Percentiles rank a stretch among this genome's conserved stretches.
Conservation (phyloP, 2,329 filamentous ascomycete species). For the Blastomyces silverae region DNA sequence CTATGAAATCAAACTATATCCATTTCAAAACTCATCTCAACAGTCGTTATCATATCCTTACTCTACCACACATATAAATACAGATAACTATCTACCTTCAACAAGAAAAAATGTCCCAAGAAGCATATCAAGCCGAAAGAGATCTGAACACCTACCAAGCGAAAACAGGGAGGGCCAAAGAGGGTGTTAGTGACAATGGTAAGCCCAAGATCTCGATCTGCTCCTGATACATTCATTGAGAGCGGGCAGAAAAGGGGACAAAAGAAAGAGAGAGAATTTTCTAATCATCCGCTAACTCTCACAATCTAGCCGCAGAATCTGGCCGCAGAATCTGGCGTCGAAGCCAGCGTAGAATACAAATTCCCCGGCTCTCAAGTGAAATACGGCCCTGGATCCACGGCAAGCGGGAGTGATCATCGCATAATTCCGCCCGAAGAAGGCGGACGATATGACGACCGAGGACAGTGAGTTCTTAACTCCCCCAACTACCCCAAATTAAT, state of each 20-base stretch:
- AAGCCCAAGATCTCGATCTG: slow-evolving; percentile 19
- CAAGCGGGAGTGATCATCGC: slow-evolving; percentile 35
- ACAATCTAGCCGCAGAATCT: slow-evolving; percentile 34
- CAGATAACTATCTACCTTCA: no score
- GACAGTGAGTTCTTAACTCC: slow-evolving; percentile 28
- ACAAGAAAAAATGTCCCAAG: slow-evolving; percentile 22
- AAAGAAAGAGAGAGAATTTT: slow-evolving; percentile 7
- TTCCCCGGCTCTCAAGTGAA: slow-evolving; percentile 36
- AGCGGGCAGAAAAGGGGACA: no score
- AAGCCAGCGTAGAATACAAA: slow-evolving; percentile 35
- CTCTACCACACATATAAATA: not conserved
- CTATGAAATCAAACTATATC: not conserved
- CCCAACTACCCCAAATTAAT: not conserved
- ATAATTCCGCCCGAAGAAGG: slow-evolving; percentile 40
- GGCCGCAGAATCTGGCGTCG: slow-evolving; percentile 39
- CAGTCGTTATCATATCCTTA: not conserved
- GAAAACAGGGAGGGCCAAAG: slow-evolving; percentile 32
- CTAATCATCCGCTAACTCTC: not conserved
- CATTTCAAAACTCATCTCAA: not conserved
- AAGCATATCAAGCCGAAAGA: slow-evolving; percentile 33
- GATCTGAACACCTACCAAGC: slow-evolving; percentile 39
- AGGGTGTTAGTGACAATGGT: slow-evolving; percentile 38
- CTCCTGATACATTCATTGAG: no score
- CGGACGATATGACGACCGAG: slow-evolving; percentile 34
- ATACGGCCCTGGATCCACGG: slow-evolving; percentile 32